Evolutionary conservation across 2,329 filamentous ascomycete species (phyloP).

Genomic region (Biscogniauxia sp.): DNA sequence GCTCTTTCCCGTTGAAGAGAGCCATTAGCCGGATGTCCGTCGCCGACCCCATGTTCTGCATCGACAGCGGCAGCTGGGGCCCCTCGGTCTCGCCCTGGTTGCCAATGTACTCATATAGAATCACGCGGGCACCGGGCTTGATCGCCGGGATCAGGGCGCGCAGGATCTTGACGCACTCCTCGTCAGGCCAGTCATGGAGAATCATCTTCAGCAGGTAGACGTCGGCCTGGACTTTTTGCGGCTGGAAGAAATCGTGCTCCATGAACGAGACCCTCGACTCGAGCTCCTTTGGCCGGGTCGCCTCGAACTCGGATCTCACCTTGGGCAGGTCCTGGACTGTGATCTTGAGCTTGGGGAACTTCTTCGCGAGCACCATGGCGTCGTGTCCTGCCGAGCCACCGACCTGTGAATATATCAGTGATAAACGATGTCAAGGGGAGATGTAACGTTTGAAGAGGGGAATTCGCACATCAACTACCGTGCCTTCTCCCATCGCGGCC

Average conservation of each 20-base stretch:
- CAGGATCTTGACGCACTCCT: slow-evolving; percentile 39
- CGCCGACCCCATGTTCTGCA: slow-evolving; percentile 38
- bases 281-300: slow-evolving; percentile 35
- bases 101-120: slow-evolving; percentile 40
- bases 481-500: slow-evolving; percentile 34
- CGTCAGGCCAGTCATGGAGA: slow-evolving; percentile 55
- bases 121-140: slow-evolving; percentile 40
- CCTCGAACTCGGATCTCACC: slow-evolving; percentile 34
- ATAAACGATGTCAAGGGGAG: not conserved
- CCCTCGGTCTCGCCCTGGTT: slow-evolving; percentile 30
- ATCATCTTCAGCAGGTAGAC: slow-evolving; percentile 54
- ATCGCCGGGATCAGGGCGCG: slow-evolving; percentile 43
- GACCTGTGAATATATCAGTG: slow-evolving; percentile 28
- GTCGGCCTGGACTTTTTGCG: slow-evolving; percentile 41
- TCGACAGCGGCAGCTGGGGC: slow-evolving; percentile 32
- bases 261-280: slow-evolving; percentile 35
- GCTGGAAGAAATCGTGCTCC: slow-evolving; percentile 39
- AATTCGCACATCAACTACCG: slow-evolving; percentile 40
- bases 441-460: not conserved
- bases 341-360: slow-evolving; percentile 41
- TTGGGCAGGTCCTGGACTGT: slow-evolving; percentile 45
- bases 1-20: slow-evolving; percentile 47
- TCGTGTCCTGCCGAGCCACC: slow-evolving; percentile 44
- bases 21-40: slow-evolving; percentile 52
- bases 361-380: slow-evolving; percentile 39